These are phyloP conservation scores for Agaricus sinodeliciosus DNA, from an alignment of 768 basidiomycete genomes.

Conservation along the genomic window DNA sequence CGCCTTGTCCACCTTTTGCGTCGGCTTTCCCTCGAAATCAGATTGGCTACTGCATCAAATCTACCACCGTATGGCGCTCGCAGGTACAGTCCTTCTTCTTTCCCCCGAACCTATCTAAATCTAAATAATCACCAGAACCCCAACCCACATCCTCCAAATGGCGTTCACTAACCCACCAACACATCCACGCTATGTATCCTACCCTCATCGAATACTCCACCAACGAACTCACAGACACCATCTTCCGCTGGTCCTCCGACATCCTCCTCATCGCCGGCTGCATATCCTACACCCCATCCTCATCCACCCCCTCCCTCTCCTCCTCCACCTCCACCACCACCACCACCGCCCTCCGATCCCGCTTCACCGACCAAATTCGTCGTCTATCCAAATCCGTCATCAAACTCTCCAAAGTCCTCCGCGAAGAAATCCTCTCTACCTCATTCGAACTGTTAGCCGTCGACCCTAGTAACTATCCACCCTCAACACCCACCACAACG, in stretches of 20 bases:
- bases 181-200: slow-evolving; percentile 64
- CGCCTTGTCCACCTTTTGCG: slow-evolving; percentile 63
- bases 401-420: slow-evolving; percentile 53
- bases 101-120: neutral
- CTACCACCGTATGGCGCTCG: slow-evolving; percentile 48
- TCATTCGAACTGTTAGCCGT: slow-evolving; percentile 65
- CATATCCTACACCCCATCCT: slow-evolving; percentile 26
- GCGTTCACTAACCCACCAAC: slow-evolving; percentile 65
- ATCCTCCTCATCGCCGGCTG: slow-evolving; percentile 62
- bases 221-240: slow-evolving; percentile 69
- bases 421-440: slow-evolving; percentile 74
- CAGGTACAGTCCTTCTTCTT: slow-evolving; percentile 30
- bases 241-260: slow-evolving; percentile 65
- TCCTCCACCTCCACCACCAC: slow-evolving; percentile 15
- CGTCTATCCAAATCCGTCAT: slow-evolving; percentile 61
- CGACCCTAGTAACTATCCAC: slow-evolving; percentile 33
- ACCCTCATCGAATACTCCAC: slow-evolving; percentile 57
- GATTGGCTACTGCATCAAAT: slow-evolving; percentile 60
- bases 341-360: slow-evolving; percentile 22
- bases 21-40: slow-evolving; percentile 66
- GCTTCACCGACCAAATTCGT: slow-evolving; percentile 38
- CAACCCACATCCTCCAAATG: slow-evolving; percentile 76
- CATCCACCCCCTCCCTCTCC: slow-evolving; percentile 19
- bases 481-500: slow-evolving; percentile 11
- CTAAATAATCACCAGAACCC: slow-evolving; percentile 38